Percentiles rank a stretch among this genome's conserved stretches.
Evolutionary conservation across 306 rosid genomes (phyloP).

Genomic region (Pyrus pyrifolia): DNA sequence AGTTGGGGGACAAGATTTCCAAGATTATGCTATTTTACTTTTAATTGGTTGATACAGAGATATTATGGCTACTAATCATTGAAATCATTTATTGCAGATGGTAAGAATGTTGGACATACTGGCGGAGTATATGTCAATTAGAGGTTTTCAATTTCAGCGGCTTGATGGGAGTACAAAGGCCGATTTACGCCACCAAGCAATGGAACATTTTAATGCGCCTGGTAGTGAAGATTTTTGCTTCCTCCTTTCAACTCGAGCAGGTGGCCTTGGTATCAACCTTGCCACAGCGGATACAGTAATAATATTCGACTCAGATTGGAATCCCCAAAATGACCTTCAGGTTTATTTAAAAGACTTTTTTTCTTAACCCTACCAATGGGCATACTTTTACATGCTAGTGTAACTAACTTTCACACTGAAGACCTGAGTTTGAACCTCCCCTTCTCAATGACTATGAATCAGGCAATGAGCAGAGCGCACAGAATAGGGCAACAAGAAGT

Average conservation of each 20-base stretch:
- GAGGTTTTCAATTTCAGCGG: constrained; percentile 97
- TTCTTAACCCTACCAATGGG: constrained; percentile 1
- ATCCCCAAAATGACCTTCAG: constrained; percentile 99
- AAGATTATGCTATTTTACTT: background rate
- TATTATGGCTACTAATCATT: constrained; percentile 10
- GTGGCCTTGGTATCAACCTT: constrained; percentile 96
- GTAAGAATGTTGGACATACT: constrained; percentile 96
- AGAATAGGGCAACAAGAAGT: constrained; percentile 99
- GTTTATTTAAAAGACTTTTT: constrained; percentile 21
- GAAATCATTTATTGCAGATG: constrained; percentile 59
- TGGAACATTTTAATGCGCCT: constrained; percentile 99
- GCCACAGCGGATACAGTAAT: constrained; percentile 99
- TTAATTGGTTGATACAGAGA: background rate
- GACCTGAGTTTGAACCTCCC: background rate
- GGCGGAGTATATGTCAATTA: constrained; percentile 78
- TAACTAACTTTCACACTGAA: background rate
- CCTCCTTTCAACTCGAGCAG: constrained; percentile 98
- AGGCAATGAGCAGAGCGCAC: constrained; percentile 99
- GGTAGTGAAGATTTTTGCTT: constrained; percentile 99
- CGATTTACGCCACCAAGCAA: constrained; percentile 96
- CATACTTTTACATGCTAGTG: background rate
- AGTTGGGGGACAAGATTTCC: background rate
- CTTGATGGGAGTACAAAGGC: constrained; percentile 99
- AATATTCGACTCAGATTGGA: constrained; percentile 99
- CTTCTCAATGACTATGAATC: background rate